Evolutionary conservation across 306 rosid species (phyloP).

Genomic region (Castanospermum australe): DNA sequence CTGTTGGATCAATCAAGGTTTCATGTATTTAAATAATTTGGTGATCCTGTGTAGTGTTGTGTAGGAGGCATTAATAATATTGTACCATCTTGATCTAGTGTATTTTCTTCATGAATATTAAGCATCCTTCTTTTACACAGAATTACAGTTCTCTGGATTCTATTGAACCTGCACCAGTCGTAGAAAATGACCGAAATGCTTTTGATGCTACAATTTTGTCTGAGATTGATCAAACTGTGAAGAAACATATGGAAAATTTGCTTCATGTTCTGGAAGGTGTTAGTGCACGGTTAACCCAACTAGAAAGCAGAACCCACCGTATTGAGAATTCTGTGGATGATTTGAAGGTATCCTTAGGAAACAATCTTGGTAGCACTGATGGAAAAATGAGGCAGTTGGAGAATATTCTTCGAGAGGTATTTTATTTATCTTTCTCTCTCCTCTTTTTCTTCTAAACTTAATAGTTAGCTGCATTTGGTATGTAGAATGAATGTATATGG

Average conservation of each 20-base stretch:
- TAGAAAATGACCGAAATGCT: conserved; percentile 55
- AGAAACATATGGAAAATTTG: conserved; percentile 69
- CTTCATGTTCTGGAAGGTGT: conserved; percentile 76
- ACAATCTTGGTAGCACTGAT: conserved; percentile 74
- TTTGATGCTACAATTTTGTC: conserved; percentile 51
- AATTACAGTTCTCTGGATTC: conserved; percentile 73
- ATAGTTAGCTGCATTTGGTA: conserved; percentile 13
- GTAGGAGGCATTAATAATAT: neutral
- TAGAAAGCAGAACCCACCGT: conserved; percentile 71
- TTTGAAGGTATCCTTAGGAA: conserved; percentile 72
- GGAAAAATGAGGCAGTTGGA: conserved; percentile 80
- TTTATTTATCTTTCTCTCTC: neutral
- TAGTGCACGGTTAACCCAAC: conserved; percentile 74
- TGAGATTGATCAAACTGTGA: conserved; percentile 77
- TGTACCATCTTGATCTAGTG: neutral
- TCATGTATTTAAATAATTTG: conserved; percentile 2
- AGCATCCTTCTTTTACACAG: conserved; percentile 40
- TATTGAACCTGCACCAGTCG: conserved; percentile 59
- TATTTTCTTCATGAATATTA: conserved; percentile 2
- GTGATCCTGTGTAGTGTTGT: conserved; percentile 8
- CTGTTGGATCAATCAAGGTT: neutral
- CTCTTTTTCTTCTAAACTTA: conserved; percentile 4
- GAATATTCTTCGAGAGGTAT: conserved; percentile 84
- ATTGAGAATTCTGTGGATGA: conserved; percentile 82
- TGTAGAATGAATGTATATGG: conserved; percentile 8